phyloP scores from a whole-genome alignment of 73 alveolate genomes.

The Symbiodinium natans region DNA sequence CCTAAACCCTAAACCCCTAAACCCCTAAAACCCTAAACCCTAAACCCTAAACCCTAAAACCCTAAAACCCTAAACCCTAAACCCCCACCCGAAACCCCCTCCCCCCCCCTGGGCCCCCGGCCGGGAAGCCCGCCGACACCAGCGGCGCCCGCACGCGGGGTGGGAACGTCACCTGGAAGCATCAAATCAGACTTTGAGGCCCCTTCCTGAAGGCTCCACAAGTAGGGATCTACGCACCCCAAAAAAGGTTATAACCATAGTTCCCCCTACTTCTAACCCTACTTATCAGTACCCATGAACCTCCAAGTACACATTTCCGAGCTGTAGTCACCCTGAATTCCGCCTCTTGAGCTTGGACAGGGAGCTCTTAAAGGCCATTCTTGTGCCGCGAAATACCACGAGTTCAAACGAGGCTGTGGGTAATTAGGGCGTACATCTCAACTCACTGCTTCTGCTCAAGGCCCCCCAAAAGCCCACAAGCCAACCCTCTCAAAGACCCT shows the following conservation, averaged over 20 bases:
- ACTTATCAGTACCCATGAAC: not conserved
- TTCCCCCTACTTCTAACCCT: not conserved
- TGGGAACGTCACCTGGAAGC: slow-evolving; percentile 39
- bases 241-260: not conserved
- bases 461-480: not conserved
- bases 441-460: not conserved
- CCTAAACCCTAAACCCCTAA: too few relatives aligned
- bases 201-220: not conserved
- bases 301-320: too few relatives aligned
- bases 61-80: too few relatives aligned
- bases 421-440: too few relatives aligned
- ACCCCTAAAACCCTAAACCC: too few relatives aligned
- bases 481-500: not conserved
- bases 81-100: slow-evolving; percentile 30
- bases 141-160: slow-evolving; percentile 81
- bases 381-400: too few relatives aligned
- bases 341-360: too few relatives aligned
- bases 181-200: not conserved
- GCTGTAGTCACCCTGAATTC: too few relatives aligned
- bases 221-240: not conserved
- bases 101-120: not conserved
- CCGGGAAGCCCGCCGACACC: slow-evolving; percentile 83
- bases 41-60: too few relatives aligned
- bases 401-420: too few relatives aligned
- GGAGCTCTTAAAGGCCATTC: too few relatives aligned